These are phyloP conservation scores for Boletus tomentosulus DNA, from an alignment of 768 basidiomycete species.

Conservation along the genomic window DNA sequence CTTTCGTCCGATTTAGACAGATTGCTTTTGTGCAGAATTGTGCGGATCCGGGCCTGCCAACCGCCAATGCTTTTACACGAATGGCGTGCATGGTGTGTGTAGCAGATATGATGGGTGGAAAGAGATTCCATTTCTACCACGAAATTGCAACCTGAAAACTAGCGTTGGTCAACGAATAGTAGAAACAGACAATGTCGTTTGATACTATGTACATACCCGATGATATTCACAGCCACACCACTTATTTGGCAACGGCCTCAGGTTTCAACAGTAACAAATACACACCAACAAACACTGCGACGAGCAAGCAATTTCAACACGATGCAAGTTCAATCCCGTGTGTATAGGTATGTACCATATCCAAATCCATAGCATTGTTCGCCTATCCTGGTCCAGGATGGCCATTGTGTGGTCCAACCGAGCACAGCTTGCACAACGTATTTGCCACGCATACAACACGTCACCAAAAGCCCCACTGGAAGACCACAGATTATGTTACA, in stretches of 20 bases:
- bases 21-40: too few relatives aligned
- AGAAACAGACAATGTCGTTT: too few relatives aligned
- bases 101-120: too few relatives aligned
- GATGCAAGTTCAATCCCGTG: not conserved
- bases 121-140: too few relatives aligned
- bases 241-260: constrained; percentile 11
- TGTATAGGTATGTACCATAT: constrained; percentile 14
- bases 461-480: not conserved
- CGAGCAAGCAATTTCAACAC: not conserved
- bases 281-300: not conserved
- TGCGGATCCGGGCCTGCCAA: too few relatives aligned
- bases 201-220: too few relatives aligned
- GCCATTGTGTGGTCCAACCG: not conserved
- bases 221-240: too few relatives aligned
- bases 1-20: too few relatives aligned
- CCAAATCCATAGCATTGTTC: constrained; percentile 19
- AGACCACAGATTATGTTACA: constrained; percentile 12
- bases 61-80: too few relatives aligned
- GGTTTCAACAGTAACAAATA: constrained; percentile 16
- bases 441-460: constrained; percentile 4
- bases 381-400: not conserved
- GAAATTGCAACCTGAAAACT: too few relatives aligned
- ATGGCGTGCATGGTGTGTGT: too few relatives aligned
- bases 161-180: too few relatives aligned
- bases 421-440: not conserved